These are phyloP conservation scores for Neophaeococcomyces aloes DNA, from an alignment of 2,329 filamentous ascomycete species.

Conservation along the genomic window DNA sequence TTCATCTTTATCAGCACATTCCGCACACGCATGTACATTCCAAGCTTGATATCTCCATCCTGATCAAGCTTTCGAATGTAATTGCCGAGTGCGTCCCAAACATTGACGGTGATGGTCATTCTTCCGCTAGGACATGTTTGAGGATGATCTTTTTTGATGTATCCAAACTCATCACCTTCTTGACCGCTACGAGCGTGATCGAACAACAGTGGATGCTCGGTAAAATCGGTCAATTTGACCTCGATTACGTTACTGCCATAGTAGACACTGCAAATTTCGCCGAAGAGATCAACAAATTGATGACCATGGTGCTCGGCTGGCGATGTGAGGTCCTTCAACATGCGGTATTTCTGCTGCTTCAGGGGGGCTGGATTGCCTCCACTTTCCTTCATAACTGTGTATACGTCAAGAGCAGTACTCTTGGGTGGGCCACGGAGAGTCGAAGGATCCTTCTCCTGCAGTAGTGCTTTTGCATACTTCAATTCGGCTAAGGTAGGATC, in stretches of 20 bases:
- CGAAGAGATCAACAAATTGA: slow-evolving; percentile 59
- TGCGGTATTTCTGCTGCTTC: slow-evolving; percentile 43
- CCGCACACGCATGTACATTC: slow-evolving; percentile 45
- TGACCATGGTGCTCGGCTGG: slow-evolving; percentile 13
- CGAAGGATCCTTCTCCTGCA: slow-evolving; percentile 12
- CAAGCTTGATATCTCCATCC: slow-evolving; percentile 39
- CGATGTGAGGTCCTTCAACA: slow-evolving; percentile 53
- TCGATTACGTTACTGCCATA: slow-evolving; percentile 40
- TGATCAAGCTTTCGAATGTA: slow-evolving; percentile 37
- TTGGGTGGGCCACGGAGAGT: slow-evolving; percentile 8
- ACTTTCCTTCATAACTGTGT: slow-evolving; percentile 10
- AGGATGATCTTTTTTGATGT: slow-evolving; percentile 32
- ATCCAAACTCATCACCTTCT: slow-evolving; percentile 49
- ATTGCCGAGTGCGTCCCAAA: slow-evolving; percentile 57
- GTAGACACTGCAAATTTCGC: slow-evolving; percentile 55
- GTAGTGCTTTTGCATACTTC: slow-evolving; percentile 17
- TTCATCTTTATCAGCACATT: slow-evolving; percentile 63
- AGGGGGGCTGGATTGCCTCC: slow-evolving; percentile 8
- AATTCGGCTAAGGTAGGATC: slow-evolving; percentile 11
- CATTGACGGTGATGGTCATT: slow-evolving; percentile 58
- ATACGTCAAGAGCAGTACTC: slow-evolving; percentile 10
- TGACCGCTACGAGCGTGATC: slow-evolving; percentile 36
- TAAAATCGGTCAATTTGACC: slow-evolving; percentile 76
- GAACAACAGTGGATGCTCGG: slow-evolving; percentile 55
- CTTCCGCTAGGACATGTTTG: slow-evolving; percentile 66